A percentile compares a stretch with the other conserved stretches of the same genome.
These are phyloP conservation scores for Pyrenochaeta sp. DNA, from an alignment of 2,329 filamentous ascomycete genomes.

Conservation along the genomic window DNA sequence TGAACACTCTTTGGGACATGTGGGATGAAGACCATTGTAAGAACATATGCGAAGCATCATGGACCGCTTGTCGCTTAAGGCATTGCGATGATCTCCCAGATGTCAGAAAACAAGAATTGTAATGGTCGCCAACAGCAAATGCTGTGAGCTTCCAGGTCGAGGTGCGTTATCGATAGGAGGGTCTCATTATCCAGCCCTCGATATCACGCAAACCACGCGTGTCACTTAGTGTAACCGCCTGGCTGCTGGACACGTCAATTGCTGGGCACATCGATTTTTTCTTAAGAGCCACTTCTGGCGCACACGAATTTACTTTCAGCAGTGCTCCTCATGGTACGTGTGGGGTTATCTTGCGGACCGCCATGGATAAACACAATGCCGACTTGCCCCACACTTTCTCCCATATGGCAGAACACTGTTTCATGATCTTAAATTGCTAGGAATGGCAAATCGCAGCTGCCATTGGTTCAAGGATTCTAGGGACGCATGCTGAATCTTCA, in stretches of 20 bases:
- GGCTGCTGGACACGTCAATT: too few relatives aligned
- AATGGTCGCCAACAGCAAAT: background rate
- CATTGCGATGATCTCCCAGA: constrained; percentile 16
- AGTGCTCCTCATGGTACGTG: background rate
- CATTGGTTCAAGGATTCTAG: constrained; percentile 4
- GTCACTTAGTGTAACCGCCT: too few relatives aligned
- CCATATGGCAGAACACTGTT: constrained; percentile 7
- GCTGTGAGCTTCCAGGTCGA: background rate
- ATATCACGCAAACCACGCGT: too few relatives aligned
- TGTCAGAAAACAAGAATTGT: constrained; percentile 19
- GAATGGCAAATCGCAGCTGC: background rate
- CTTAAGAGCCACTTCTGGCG: too few relatives aligned
- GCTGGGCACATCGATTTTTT: too few relatives aligned
- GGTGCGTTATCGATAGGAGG: background rate
- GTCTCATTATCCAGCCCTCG: too few relatives aligned
- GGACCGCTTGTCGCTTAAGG: constrained; percentile 21
- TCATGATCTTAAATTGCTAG: constrained; percentile 3
- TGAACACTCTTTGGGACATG: constrained; percentile 25
- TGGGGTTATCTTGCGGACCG: constrained; percentile 7
- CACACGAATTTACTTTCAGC: background rate
- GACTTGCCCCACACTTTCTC: constrained; percentile 17
- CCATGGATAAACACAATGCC: constrained; percentile 8
- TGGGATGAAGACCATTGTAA: constrained; percentile 26
- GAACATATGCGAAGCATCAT: constrained; percentile 23
- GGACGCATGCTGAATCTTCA: background rate